Conservation (phyloP, 2,329 filamentous ascomycete species). For the Shiraia sp. region DNA sequence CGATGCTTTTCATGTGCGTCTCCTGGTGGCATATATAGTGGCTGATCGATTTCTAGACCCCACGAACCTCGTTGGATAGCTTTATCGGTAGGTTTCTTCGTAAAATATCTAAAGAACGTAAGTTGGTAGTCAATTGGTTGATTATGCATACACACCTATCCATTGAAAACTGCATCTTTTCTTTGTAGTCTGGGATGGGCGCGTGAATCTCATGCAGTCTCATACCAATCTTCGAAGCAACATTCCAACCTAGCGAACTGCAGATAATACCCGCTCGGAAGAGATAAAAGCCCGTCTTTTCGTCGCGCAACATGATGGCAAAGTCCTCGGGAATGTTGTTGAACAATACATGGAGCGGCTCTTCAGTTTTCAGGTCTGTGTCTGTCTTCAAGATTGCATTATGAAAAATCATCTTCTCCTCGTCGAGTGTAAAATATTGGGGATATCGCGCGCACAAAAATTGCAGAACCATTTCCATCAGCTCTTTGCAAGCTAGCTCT, state of each 20-base stretch:
- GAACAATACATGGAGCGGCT: conserved; percentile 71
- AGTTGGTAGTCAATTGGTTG: background rate
- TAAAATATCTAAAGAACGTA: conserved; percentile 66
- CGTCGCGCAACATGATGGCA: conserved; percentile 72
- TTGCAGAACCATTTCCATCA: conserved; percentile 85
- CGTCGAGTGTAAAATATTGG: conserved; percentile 67
- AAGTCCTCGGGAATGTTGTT: conserved; percentile 86
- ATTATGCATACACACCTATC: conserved; percentile 61
- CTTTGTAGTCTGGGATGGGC: conserved; percentile 79
- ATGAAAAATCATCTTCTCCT: conserved; percentile 60
- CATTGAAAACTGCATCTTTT: conserved; percentile 88
- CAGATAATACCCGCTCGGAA: conserved; percentile 79
- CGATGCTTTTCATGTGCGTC: conserved; percentile 67
- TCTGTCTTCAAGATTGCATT: conserved; percentile 70
- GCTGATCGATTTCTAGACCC: conserved; percentile 76
- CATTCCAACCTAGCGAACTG: conserved; percentile 78
- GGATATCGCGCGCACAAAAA: conserved; percentile 81
- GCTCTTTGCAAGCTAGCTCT: conserved; percentile 78
- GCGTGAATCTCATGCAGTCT: conserved; percentile 72
- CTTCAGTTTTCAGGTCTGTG: conserved; percentile 63
- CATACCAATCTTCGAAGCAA: conserved; percentile 73
- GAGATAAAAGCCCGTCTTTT: conserved; percentile 70
- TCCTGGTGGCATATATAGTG: conserved; percentile 73
- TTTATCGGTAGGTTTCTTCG: conserved; percentile 72
- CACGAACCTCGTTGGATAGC: conserved; percentile 85